A percentile compares a stretch with the other conserved stretches of the same genome.
Conservation (phyloP, 1,284 basidiomycete species). For the Pseudozyma sp. region DNA sequence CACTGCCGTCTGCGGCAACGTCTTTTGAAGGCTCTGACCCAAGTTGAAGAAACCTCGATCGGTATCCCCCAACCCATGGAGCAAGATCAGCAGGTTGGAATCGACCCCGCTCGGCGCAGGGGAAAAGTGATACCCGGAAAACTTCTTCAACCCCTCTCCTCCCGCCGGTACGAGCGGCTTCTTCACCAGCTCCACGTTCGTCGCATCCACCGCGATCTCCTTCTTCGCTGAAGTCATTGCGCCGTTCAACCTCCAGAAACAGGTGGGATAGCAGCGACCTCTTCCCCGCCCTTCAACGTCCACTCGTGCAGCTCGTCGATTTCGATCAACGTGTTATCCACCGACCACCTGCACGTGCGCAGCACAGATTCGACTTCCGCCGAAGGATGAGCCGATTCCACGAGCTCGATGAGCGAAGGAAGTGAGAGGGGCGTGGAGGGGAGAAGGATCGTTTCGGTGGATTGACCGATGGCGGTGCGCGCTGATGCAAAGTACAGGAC, state of each 20-base stretch:
- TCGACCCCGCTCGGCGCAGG: conserved; percentile 83
- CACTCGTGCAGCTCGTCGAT: conserved; percentile 75
- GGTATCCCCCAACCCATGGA: conserved; percentile 90
- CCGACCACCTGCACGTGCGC: conserved; percentile 74
- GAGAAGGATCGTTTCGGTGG: conserved; percentile 21
- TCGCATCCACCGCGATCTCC: conserved; percentile 5
- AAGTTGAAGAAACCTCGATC: conserved; percentile 80
- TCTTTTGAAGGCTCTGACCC: conserved; percentile 75
- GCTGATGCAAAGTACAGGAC: conserved; percentile 46
- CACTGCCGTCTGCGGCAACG: conserved; percentile 84
- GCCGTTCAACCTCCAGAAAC: conserved; percentile 74
- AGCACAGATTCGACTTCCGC: conserved; percentile 12
- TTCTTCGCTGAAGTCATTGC: conserved; percentile 7
- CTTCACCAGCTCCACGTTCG: not conserved
- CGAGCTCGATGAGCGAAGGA: conserved; percentile 72
- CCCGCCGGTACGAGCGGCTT: conserved; percentile 18
- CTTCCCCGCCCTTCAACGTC: conserved; percentile 77
- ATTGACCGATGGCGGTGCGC: conserved; percentile 34
- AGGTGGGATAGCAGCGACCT: conserved; percentile 82
- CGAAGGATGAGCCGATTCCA: conserved; percentile 65
- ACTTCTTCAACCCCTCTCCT: conserved; percentile 5
- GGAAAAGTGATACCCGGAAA: conserved; percentile 70
- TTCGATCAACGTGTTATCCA: conserved; percentile 74
- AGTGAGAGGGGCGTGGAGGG: conserved; percentile 71
- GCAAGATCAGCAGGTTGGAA: conserved; percentile 84